Base-by-base conservation (phyloP, 371 early-diverging fungal genomes). In the Phascolomyces articulosus region DNA sequence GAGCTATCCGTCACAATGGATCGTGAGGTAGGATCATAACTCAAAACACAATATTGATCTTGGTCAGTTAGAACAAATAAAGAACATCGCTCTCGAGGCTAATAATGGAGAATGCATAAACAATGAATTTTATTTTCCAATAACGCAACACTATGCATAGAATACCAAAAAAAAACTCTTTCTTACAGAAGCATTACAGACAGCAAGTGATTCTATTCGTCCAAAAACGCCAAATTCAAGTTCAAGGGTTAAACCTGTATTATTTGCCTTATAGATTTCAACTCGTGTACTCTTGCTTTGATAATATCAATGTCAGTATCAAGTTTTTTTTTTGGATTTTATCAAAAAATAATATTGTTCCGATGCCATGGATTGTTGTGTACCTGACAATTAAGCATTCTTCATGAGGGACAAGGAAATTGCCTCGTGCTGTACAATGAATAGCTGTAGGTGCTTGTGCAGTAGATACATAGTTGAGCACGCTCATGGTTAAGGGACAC, bases 211-310 rank as follows among this genome's bases (percentile, higher is more conserved):
- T 3, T 82, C 76, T 28, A 93, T 84, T 21, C 87, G 81, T n/a
- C 90, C 90, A 74, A 86, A 85, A 3, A 92, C 58, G 0, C 79
- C 74, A 62, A 85, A 82, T 58, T 87, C 87, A 55, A 79, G 70
- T 24, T 85, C 73, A 11, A 77, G 69, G 38, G 77, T 75, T 47
- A 93, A 71, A 6, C 71, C 70, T 41, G 81, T 77, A 16, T 69
- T 68, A 3, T 63, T 72, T n/a, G 80, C 62, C 21, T 74, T 56
- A 64, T 78, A 84, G 15, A 93, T 70, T 63, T 91, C 90, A 10
- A 91, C 70, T 13, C 86, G 80, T 26, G 85, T 87, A 21, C 82
- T 73, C 64, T 91, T 91, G 60, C 91, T 90, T n/a, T n/a, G n/a
- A n/a, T n/a, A n/a, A n/a, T n/a, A n/a, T n/a, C n/a, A n/a, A n/a